Conservation (phyloP, 2,329 filamentous ascomycete genomes). For the Pseudocercospora vitis region DNA sequence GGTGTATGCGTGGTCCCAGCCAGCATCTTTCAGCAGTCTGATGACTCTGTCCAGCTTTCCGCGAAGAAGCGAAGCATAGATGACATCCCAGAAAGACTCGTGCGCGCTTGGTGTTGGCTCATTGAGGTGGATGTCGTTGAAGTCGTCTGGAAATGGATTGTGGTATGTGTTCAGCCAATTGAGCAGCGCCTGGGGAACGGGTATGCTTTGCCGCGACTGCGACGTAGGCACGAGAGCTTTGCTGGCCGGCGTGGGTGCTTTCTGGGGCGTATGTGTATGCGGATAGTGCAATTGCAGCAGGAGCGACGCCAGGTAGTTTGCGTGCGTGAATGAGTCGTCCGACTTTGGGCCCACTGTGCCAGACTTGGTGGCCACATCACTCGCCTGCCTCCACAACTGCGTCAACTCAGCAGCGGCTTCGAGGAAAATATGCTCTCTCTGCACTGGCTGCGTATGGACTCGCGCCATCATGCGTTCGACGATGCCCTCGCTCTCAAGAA, state of each 20-base stretch:
- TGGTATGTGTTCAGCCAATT: constrained; percentile 80
- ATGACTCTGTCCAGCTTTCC: constrained; percentile 69
- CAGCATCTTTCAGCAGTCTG: constrained; percentile 69
- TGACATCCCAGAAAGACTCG: constrained; percentile 77
- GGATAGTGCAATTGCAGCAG: constrained; percentile 78
- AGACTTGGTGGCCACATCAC: constrained; percentile 30
- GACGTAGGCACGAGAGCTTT: constrained; percentile 41
- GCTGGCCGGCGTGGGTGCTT: constrained; percentile 4
- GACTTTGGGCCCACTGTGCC: constrained; percentile 45
- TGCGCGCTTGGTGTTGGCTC: constrained; percentile 75
- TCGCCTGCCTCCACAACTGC: constrained; percentile 32
- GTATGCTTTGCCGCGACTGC: constrained; percentile 10
- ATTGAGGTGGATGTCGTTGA: constrained; percentile 62
- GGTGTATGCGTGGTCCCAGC: constrained; percentile 73
- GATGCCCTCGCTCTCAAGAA: constrained; percentile 73
- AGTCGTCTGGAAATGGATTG: constrained; percentile 67
- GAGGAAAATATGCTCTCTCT: constrained; percentile 17
- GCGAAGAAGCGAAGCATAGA: constrained; percentile 72
- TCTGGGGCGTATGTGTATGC: constrained; percentile 37
- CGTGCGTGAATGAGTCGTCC: constrained; percentile 66
- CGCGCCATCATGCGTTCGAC: constrained; percentile 48
- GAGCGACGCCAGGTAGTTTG: constrained; percentile 74
- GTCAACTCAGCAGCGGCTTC: constrained; percentile 32
- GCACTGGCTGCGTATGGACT: constrained; percentile 33
- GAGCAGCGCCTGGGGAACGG: constrained; percentile 73